Percentiles rank a stretch among this genome's conserved stretches.
phyloP scores from a whole-genome alignment of 2,329 filamentous ascomycete genomes.

The Talaromyces islandicus region DNA sequence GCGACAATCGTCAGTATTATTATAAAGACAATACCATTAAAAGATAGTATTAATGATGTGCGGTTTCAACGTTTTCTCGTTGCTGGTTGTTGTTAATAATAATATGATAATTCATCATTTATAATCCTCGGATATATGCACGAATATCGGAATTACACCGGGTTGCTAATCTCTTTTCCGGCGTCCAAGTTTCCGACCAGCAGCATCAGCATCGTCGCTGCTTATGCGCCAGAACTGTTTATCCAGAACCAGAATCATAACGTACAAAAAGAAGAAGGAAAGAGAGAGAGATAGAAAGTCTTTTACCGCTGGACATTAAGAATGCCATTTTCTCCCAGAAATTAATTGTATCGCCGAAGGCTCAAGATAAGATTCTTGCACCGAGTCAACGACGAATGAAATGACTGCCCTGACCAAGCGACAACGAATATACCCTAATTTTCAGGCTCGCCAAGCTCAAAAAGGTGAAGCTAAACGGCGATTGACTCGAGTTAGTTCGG shows the following conservation, averaged over 20 bases:
- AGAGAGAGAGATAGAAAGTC: too few species aligned
- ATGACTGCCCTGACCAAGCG: not conserved
- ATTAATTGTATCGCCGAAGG: not conserved
- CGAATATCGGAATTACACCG: not conserved
- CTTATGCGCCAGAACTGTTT: not conserved
- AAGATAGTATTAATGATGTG: too few species aligned
- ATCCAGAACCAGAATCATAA: too few species aligned
- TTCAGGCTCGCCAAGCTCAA: not conserved
- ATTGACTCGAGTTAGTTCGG: not conserved
- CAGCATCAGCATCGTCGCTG: not conserved
- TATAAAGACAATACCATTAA: not conserved
- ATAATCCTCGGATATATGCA: not conserved
- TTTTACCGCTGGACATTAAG: too few species aligned
- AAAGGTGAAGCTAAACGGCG: not conserved
- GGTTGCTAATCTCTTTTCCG: not conserved
- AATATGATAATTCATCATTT: too few species aligned
- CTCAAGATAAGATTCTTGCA: not conserved
- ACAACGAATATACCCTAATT: not conserved
- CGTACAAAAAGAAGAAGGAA: too few species aligned
- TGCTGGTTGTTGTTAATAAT: too few species aligned
- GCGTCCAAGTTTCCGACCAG: not conserved
- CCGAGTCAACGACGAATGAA: not conserved
- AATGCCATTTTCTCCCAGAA: not conserved
- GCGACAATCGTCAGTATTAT: not conserved
- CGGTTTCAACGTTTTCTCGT: too few species aligned